Percentiles rank a stretch among this genome's conserved stretches.
Conservation (phyloP, 352 stramenopile genomes). For the Globisporangium carolinianum region DNA sequence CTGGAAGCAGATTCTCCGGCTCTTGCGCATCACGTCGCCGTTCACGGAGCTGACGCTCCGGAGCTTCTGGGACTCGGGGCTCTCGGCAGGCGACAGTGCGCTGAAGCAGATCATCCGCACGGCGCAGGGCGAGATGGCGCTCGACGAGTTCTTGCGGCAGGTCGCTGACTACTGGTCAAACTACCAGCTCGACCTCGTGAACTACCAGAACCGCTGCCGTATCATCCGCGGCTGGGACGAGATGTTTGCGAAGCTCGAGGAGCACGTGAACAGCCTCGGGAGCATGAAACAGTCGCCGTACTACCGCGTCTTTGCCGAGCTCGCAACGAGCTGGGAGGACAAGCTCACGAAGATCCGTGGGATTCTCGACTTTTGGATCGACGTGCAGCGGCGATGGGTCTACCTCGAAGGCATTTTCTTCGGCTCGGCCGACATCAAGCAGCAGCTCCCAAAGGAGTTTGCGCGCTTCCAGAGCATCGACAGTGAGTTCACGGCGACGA, state of each 20-base stretch:
- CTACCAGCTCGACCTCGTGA: constrained; percentile 89
- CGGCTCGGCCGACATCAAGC: constrained; percentile 97
- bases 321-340: constrained; percentile 96
- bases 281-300: constrained; percentile 99
- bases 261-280: constrained; percentile 97
- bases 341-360: constrained; percentile 94
- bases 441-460: constrained; percentile 97
- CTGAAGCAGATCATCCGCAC: constrained; percentile 96
- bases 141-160: constrained; percentile 98
- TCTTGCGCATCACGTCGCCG: constrained; percentile 89
- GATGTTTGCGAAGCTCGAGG: constrained; percentile 99
- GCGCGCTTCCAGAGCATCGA: constrained; percentile 98
- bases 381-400: constrained; percentile 99
- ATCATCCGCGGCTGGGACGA: constrained; percentile 99
- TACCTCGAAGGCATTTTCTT: constrained; percentile 99
- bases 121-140: constrained; percentile 98
- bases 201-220: constrained; percentile 92
- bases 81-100: constrained; percentile 91
- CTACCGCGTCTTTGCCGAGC: constrained; percentile 98
- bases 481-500: constrained; percentile 97
- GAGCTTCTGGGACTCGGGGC: constrained; percentile 95
- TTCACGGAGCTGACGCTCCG: constrained; percentile 96
- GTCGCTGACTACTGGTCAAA: constrained; percentile 89
- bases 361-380: constrained; percentile 99
- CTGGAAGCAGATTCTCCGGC: constrained; percentile 96